phyloP scores from a whole-genome alignment of 345 rosid species.

The Gossypium rotundifolium region DNA sequence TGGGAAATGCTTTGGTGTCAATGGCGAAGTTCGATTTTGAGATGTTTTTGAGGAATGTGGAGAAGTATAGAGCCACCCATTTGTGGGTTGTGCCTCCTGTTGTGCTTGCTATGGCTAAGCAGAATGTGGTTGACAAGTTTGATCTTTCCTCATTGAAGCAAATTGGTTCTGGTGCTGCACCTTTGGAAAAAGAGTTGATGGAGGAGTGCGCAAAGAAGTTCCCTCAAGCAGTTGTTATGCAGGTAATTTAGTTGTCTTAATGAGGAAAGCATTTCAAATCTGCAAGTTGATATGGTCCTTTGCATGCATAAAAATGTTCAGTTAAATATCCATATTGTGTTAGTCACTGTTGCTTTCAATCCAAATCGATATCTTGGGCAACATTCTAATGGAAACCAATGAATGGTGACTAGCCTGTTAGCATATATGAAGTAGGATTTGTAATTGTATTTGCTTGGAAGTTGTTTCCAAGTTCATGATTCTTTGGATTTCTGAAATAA shows the following conservation, averaged over 20 bases:
- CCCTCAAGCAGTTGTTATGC: conserved; percentile 46
- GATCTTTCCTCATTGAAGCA: conserved; percentile 63
- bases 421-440: background rate
- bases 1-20: conserved; percentile 53
- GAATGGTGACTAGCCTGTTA: background rate
- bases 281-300: background rate
- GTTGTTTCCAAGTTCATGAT: background rate
- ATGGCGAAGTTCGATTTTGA: conserved; percentile 69
- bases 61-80: conserved; percentile 59
- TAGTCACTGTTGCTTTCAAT: background rate
- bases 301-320: background rate
- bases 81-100: conserved; percentile 89
- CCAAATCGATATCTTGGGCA: background rate
- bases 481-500: background rate
- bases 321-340: background rate
- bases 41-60: conserved; percentile 39
- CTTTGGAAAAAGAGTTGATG: conserved; percentile 86
- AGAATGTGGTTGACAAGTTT: conserved; percentile 43
- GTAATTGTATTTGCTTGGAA: background rate
- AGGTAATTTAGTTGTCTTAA: conserved; percentile 37
- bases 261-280: background rate
- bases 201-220: conserved; percentile 58
- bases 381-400: background rate
- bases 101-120: conserved; percentile 76
- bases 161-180: conserved; percentile 84